These are phyloP conservation scores for Cutaneotrichosporon arboriforme DNA, from an alignment of 1,284 basidiomycete species.

Conservation along the genomic window DNA sequence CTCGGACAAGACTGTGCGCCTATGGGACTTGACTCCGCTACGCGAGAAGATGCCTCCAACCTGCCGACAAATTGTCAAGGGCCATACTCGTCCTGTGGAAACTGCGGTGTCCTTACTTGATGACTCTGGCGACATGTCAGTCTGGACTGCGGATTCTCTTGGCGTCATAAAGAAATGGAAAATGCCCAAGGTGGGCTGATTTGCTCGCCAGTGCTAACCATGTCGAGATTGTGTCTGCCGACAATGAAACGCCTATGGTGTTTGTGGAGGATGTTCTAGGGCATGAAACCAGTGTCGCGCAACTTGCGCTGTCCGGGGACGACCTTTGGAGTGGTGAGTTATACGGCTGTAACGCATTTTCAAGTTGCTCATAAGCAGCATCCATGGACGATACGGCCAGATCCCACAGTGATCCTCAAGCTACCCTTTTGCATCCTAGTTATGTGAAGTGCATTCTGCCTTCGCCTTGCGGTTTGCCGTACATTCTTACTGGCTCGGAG, in stretches of 20 bases:
- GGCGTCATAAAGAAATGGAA: slow-evolving; percentile 61
- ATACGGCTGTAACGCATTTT: neutral
- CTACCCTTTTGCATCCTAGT: slow-evolving; percentile 56
- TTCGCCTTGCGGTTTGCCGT: slow-evolving; percentile 55
- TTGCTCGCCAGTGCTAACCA: slow-evolving; percentile 50
- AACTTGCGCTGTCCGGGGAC: slow-evolving; percentile 59
- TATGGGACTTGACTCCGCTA: slow-evolving; percentile 61
- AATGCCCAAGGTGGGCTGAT: slow-evolving; percentile 17
- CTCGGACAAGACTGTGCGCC: slow-evolving; percentile 80
- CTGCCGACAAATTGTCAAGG: slow-evolving; percentile 50
- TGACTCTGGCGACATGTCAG: slow-evolving; percentile 8
- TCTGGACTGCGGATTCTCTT: slow-evolving; percentile 81
- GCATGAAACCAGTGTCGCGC: slow-evolving; percentile 54
- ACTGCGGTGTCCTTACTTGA: slow-evolving; percentile 43
- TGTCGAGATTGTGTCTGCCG: neutral
- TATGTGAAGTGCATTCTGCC: slow-evolving; percentile 69
- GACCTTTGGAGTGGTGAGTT: slow-evolving; percentile 78
- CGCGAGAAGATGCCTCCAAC: slow-evolving; percentile 56
- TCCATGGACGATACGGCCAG: slow-evolving; percentile 80
- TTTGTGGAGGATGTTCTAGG: slow-evolving; percentile 28
- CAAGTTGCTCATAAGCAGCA: slow-evolving; percentile 51
- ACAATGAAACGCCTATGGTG: slow-evolving; percentile 5
- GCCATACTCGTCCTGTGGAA: slow-evolving; percentile 27
- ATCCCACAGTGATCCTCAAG: slow-evolving; percentile 50
- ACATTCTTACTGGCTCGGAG: slow-evolving; percentile 61